Base-by-base conservation (phyloP, 2,329 filamentous ascomycete genomes). In the Pyrenophora seminiperda region DNA sequence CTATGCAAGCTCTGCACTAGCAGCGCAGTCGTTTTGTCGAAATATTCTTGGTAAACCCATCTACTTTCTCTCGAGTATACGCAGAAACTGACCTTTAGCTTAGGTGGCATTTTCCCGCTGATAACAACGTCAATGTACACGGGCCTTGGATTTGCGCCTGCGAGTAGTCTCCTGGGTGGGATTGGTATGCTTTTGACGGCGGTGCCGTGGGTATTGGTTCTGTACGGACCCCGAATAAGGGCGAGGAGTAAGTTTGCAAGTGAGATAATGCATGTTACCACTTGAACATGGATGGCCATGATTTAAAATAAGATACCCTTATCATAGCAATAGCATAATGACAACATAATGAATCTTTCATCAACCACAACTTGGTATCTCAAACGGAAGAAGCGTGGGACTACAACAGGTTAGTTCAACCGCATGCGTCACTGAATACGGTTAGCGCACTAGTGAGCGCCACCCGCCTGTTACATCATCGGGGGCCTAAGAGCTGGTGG, bases 141-240 rank as follows among this genome's bases (percentile, higher is more conserved):
- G 1, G 83, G 84, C 6, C 75, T 97, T 33, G 88, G 88, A 0
- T 86, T 87, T 61, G 82, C 82, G 5, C 84, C 81, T 1, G 91
- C 90, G 0, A 89, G 87, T 2, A 89, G 84, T 54, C 68, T 96
- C 37, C 75, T 97, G 5, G 92, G 91, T 4, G 88, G 85, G 0
- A 83, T 96, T 53, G 82, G 80, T 2, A 76, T 78, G 2, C 48
- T 81, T 2, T 71, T 97, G 54, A 92, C 89, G 0, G 70, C 89
- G 2, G 91, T 96, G n/a, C 93, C 92, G 0, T 97, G 91, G 89
- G 85, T 92, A 0, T 71, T 97, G 42, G 82, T 92, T 0, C 83
- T 94, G 24, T 94, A 84, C 59, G 93, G 92, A 0, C 84, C 87
- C 27, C 82, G 67, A 57, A 96, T 97, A 56, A 79, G 92, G 20